Evolutionary conservation across 1,139 yeast species (phyloP), one percentile per base, ranked within the genome.

Genomic region (Groenewaldozyma sp.): DNA sequence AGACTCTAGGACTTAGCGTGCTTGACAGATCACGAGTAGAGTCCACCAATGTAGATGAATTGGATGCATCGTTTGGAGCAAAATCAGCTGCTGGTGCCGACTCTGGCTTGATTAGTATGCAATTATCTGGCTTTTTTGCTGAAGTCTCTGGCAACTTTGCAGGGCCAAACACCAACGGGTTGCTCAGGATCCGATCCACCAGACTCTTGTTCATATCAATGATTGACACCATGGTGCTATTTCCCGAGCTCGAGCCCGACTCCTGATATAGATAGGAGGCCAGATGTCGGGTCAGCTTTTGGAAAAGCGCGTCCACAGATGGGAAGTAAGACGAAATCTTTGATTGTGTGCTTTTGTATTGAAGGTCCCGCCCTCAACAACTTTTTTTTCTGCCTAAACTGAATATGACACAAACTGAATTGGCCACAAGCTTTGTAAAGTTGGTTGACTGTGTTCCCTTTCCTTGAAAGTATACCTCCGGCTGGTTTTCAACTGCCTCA

Each of bases 121-220:
- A 54, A 19, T 41, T 45, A 13, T 49, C 39, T 1, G 58, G 58
- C 42, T 44, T 53, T 29, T 55, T 50, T 6, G 63, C 54, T 24
- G 59, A 60, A n/a, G 60, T 53, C 48, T 67, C 73, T 2, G 70
- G 66, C 31, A 52, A 54, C 40, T 56, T 59, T 3, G 79, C 82
- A 11, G 74, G 67, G 37, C 70, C 73, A 59, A 80, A 81, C 27
- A 72, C 71, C 40, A 78, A 60, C 13, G 82, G 84, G 47, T 71
- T 72, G 42, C 72, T 61, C 35, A 77, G 67, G 46, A 76, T 72
- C 53, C 82, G 66, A 52, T 76, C 81, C 42, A 76, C 71, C 35
- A 45, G 36, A 18, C 38, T 35, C 34, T 36, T 39, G 29, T 36
- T 27, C 36, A 44, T 17, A 37, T 39, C 31, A 22, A 40, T 16